Conservation (phyloP, 2,329 filamentous ascomycete genomes). For the Cyclaneusma minus region DNA sequence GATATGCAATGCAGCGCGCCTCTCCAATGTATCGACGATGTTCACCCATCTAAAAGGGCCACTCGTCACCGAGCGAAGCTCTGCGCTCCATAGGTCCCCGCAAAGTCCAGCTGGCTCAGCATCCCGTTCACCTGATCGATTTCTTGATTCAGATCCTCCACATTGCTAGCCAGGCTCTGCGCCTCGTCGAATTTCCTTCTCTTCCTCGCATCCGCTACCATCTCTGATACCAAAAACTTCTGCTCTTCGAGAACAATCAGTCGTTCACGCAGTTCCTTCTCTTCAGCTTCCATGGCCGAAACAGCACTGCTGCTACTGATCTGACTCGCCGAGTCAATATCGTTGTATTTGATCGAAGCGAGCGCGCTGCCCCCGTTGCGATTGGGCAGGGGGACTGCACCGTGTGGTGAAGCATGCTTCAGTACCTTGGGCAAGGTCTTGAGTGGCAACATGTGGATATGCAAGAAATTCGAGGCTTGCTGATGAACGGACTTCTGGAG, state of each 20-base stretch:
- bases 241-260: slow-evolving; percentile 59
- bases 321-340: slow-evolving; percentile 29
- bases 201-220: slow-evolving; percentile 53
- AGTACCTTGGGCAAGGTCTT: slow-evolving; percentile 43
- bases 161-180: slow-evolving; percentile 43
- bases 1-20: no score
- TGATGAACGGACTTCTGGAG: slow-evolving; percentile 55
- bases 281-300: slow-evolving; percentile 51
- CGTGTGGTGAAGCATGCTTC: slow-evolving; percentile 41
- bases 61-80: no score
- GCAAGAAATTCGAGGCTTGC: slow-evolving; percentile 53
- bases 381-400: slow-evolving; percentile 18
- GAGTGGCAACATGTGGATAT: slow-evolving; percentile 60
- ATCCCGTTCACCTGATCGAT: slow-evolving; percentile 47
- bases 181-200: slow-evolving; percentile 57
- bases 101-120: slow-evolving; percentile 36
- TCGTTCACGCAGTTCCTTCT: slow-evolving; percentile 50
- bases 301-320: slow-evolving; percentile 41
- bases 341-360: slow-evolving; percentile 42
- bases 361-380: slow-evolving; percentile 24
- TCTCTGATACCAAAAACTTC: slow-evolving; percentile 55
- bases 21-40: no score
- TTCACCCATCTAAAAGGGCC: no score
- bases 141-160: slow-evolving; percentile 49
- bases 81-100: slow-evolving; percentile 17